Percentiles rank a stretch among this genome's conserved stretches.
Conservation (phyloP, 495 filamentous ascomycete species). For the Pseudotulostoma volvatum region DNA sequence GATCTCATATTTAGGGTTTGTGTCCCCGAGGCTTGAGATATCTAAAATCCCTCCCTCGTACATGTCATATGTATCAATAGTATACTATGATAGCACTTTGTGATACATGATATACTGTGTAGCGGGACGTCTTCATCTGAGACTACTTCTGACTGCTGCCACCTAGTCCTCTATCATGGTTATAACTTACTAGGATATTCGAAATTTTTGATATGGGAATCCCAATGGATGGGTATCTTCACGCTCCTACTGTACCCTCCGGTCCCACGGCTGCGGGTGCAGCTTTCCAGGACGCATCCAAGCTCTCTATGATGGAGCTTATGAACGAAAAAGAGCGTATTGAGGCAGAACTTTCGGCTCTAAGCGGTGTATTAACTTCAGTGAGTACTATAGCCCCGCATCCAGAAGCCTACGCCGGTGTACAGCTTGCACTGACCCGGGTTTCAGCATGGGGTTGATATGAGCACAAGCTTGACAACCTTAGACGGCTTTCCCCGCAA, state of each 20-base stretch:
- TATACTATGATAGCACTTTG: too few species aligned
- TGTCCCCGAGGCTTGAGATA: too few species aligned
- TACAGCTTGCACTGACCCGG: constrained; percentile 2
- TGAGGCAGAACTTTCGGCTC: constrained; percentile 69
- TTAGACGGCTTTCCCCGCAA: constrained; percentile 84
- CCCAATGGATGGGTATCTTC: constrained; percentile 50
- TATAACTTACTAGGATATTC: too few species aligned
- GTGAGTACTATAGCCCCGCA: constrained; percentile 41
- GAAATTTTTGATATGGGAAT: constrained; percentile 33
- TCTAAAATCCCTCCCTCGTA: too few species aligned
- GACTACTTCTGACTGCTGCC: too few species aligned
- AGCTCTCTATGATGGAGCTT: constrained; percentile 44
- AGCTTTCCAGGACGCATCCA: constrained; percentile 37
- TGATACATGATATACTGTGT: too few species aligned
- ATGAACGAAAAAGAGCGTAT: constrained; percentile 62
- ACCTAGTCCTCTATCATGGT: too few species aligned
- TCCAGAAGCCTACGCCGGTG: too few species aligned
- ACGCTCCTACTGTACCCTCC: constrained; percentile 59
- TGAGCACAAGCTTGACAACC: constrained; percentile 79
- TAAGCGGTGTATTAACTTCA: constrained; percentile 74
- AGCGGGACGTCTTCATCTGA: too few species aligned
- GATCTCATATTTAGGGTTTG: too few species aligned
- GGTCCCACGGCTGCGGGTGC: constrained; percentile 44
- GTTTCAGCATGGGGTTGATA: constrained; percentile 70
- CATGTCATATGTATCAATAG: too few species aligned